Conservation (phyloP, 1,284 basidiomycete species). For the Porogramme epimiltina region DNA sequence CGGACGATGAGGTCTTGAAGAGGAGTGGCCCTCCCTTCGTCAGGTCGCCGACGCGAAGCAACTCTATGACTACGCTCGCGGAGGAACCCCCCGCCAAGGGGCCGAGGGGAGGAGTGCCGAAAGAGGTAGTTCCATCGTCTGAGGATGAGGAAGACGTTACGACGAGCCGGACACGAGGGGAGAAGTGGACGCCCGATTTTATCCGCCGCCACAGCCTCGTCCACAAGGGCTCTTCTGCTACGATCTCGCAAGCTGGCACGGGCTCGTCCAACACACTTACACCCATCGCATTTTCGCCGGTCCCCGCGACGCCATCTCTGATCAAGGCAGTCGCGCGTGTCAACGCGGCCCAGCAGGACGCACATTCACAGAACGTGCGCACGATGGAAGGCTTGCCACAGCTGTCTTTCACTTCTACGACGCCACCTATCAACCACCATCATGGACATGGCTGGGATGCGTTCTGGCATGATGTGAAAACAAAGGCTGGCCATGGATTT, state of each 20-base stretch:
- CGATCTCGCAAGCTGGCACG: constrained; percentile 12
- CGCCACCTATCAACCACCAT: constrained; percentile 12
- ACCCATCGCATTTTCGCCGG: constrained; percentile 35
- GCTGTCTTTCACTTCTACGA: constrained; percentile 9
- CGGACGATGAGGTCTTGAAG: constrained; percentile 26
- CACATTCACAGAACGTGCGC: constrained; percentile 32
- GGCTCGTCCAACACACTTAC: constrained; percentile 12
- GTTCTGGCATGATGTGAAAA: constrained; percentile 41
- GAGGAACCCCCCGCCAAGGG: constrained; percentile 7
- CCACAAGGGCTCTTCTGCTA: constrained; percentile 12
- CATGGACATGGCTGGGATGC: constrained; percentile 41
- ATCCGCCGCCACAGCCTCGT: constrained; percentile 27
- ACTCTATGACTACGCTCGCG: constrained; percentile 21
- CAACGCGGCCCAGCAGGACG: constrained; percentile 52
- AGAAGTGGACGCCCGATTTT: constrained; percentile 38
- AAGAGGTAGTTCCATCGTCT: constrained; percentile 6
- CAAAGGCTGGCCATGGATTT: constrained; percentile 28
- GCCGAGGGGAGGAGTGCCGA: background rate
- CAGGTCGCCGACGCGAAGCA: constrained; percentile 14
- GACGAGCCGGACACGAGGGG: constrained; percentile 1
- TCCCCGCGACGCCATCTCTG: constrained; percentile 64
- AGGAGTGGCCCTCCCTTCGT: constrained; percentile 13
- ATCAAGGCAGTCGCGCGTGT: constrained; percentile 61
- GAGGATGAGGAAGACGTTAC: constrained; percentile 20
- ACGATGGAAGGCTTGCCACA: constrained; percentile 16